Evolutionary conservation across 1,139 yeast genomes (phyloP), one percentile per base, ranked within the genome.

Genomic region (Nakaseomyces uthaithaninus): DNA sequence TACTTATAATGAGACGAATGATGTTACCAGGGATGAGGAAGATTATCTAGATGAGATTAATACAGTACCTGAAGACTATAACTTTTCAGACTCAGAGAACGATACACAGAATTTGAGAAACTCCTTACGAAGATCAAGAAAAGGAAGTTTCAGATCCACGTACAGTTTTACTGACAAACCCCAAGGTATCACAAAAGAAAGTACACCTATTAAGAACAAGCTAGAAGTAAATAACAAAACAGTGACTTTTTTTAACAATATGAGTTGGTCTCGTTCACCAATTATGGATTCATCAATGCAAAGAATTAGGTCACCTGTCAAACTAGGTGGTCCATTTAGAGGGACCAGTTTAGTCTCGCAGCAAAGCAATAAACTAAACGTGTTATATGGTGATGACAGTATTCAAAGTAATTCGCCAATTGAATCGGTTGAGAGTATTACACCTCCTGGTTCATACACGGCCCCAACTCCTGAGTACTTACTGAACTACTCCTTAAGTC

Each of bases 61-160:
- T 49, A 68, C 62, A 36, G 59, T 77, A 2, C 82, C 83, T 0
- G 81, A 74, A 52, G 83, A 77, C 49, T 76, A 60, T 50, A 77
- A 75, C 39, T 75, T 74, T 50, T 71, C 69, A 9, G 67, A 65
- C 10, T 57, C 61, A 16, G 59, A 59, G 16, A 53, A 54, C 33
- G 53, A 51, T 33, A 30, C 28, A 26, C 33, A 20, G n/a, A 28
- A n/a, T 15, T n/a, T 24, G 38, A 24, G 12, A 19, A 39, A 35
- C 33, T 30, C 25, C 30, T 18, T 26, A 5, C 10, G 22, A 35
- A 22, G 36, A 12, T 27, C 44, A 3, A 48, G 41, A 9, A 47
- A 45, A 22, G 43, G 48, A 9, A 52, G 60, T 19, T 61, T 53
- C 37, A 50, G 59, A 31, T 46, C 49, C 22, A 55, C 65, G 1